phyloP scores from a whole-genome alignment of 1,284 basidiomycete genomes.

The Tylopilus sp. region DNA sequence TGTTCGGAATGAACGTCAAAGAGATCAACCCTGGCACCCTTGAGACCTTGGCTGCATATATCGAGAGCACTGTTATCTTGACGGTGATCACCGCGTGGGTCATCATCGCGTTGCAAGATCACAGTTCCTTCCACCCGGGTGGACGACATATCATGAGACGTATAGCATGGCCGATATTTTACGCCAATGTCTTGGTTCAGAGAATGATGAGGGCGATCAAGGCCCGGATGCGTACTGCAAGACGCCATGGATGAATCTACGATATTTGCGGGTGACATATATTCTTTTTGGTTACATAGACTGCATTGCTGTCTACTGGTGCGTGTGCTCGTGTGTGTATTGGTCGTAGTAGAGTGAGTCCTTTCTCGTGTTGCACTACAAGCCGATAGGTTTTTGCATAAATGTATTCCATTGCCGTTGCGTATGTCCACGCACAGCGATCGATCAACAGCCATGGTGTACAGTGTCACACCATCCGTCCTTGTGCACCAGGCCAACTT shows the following conservation, averaged over 20 bases:
- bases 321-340: too few relatives aligned
- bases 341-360: not conserved
- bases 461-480: too few relatives aligned
- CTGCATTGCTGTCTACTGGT: not conserved
- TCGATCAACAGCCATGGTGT: too few relatives aligned
- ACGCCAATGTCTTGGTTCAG: not conserved
- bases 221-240: not conserved
- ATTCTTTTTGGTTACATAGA: slow-evolving; percentile 1
- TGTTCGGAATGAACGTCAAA: slow-evolving; percentile 41
- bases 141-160: slow-evolving; percentile 11
- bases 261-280: slow-evolving; percentile 3
- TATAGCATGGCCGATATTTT: slow-evolving; percentile 22
- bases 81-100: slow-evolving; percentile 50
- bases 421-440: too few relatives aligned
- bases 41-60: slow-evolving; percentile 40
- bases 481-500: too few relatives aligned
- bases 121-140: slow-evolving; percentile 25
- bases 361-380: too few relatives aligned
- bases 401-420: too few relatives aligned
- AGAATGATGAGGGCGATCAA: not conserved
- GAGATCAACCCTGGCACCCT: slow-evolving; percentile 35
- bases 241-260: too few relatives aligned
- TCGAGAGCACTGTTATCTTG: slow-evolving; percentile 43
- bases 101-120: slow-evolving; percentile 31
- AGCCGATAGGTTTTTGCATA: too few relatives aligned